Evolutionary conservation across 768 basidiomycete species (phyloP).

Genomic region (Gymnopilus junonius): DNA sequence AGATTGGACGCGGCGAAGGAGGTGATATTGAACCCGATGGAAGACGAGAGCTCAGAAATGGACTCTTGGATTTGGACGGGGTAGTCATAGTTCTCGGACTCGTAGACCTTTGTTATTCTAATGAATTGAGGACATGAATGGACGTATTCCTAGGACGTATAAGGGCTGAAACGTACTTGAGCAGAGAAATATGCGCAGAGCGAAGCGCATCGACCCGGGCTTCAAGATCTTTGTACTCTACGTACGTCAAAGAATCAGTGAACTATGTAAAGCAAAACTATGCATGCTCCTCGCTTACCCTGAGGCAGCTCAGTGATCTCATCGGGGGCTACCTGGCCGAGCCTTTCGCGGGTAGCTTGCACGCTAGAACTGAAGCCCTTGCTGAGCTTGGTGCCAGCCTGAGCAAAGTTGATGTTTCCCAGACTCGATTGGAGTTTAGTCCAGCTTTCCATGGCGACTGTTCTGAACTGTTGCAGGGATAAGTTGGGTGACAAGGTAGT

Average conservation of each 20-base stretch:
- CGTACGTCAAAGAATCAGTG: slow-evolving; percentile 12
- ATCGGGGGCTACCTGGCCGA: slow-evolving; percentile 87
- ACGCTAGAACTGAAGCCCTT: slow-evolving; percentile 84
- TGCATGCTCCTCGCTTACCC: slow-evolving; percentile 47
- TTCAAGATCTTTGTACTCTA: slow-evolving; percentile 98
- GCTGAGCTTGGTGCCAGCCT: slow-evolving; percentile 74
- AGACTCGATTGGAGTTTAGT: slow-evolving; percentile 68
- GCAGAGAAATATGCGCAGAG: slow-evolving; percentile 70
- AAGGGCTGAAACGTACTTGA: slow-evolving; percentile 63
- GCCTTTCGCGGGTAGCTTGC: slow-evolving; percentile 84
- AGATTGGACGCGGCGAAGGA: slow-evolving; percentile 88
- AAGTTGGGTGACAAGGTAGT: not conserved
- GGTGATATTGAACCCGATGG: slow-evolving; percentile 73
- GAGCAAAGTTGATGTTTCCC: slow-evolving; percentile 67
- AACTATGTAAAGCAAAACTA: not conserved
- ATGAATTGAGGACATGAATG: not conserved
- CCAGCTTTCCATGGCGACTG: slow-evolving; percentile 62
- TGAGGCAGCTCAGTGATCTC: slow-evolving; percentile 95
- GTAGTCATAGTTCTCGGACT: slow-evolving; percentile 87
- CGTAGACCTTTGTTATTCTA: slow-evolving; percentile 89
- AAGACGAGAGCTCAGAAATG: slow-evolving; percentile 30
- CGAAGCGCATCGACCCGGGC: slow-evolving; percentile 91
- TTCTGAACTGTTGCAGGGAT: slow-evolving; percentile 15
- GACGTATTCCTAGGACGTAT: not conserved
- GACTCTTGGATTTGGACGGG: slow-evolving; percentile 81